Percentiles rank a stretch among this genome's conserved stretches.
These are phyloP conservation scores for Linderniella brevidens DNA, from an alignment of 257 asterid species.

Conservation along the genomic window DNA sequence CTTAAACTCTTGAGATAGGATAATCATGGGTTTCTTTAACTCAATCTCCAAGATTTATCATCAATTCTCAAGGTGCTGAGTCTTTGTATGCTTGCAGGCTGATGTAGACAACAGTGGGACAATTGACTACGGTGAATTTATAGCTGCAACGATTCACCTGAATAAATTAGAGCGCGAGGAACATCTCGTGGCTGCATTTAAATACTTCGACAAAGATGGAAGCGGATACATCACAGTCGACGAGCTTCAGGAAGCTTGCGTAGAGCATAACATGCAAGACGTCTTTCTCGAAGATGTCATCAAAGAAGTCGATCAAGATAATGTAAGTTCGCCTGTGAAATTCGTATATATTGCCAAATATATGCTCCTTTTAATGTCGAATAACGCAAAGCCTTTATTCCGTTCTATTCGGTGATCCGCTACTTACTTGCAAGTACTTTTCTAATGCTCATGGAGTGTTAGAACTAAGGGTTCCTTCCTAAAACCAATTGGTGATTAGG, in stretches of 20 bases:
- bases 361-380: constrained; percentile 78
- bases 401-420: background rate
- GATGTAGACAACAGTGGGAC: constrained; percentile 87
- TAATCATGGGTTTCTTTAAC: constrained; percentile 3
- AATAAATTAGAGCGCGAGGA: constrained; percentile 82
- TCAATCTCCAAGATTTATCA: too few relatives aligned
- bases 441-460: too few relatives aligned
- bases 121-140: constrained; percentile 77
- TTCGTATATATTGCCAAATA: constrained; percentile 56
- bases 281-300: constrained; percentile 51
- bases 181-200: constrained; percentile 74
- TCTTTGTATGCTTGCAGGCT: constrained; percentile 31
- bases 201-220: constrained; percentile 76
- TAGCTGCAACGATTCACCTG: constrained; percentile 77
- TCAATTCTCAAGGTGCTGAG: too few relatives aligned
- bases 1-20: too few relatives aligned
- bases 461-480: too few relatives aligned
- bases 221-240: constrained; percentile 84
- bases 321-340: constrained; percentile 35
- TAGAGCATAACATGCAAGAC: constrained; percentile 53
- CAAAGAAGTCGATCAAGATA: constrained; percentile 76
- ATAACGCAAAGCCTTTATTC: constrained; percentile 22
- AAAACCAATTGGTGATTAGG: too few relatives aligned
- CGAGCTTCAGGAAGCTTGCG: constrained; percentile 85
- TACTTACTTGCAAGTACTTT: too few relatives aligned